These are phyloP conservation scores for Leptographium lundbergii DNA, from an alignment of 2,329 filamentous ascomycete species.

Conservation along the genomic window DNA sequence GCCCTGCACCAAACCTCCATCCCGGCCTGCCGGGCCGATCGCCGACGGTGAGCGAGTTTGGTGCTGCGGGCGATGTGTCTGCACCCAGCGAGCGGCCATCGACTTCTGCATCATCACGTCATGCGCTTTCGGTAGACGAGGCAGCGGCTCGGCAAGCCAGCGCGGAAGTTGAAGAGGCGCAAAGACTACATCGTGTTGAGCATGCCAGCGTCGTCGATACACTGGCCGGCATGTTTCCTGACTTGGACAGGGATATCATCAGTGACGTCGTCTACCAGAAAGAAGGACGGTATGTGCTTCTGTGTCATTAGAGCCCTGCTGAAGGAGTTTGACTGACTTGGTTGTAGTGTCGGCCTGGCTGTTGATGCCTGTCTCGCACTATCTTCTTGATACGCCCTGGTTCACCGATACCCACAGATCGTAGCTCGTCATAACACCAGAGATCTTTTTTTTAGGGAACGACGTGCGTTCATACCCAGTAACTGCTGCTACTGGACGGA, in stretches of 20 bases:
- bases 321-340: conserved; percentile 6
- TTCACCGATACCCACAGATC: too few species aligned
- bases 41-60: neutral
- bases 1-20: conserved; percentile 19
- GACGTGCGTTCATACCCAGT: too few species aligned
- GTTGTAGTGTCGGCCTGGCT: conserved; percentile 61
- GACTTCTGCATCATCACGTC: conserved; percentile 17
- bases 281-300: conserved; percentile 69
- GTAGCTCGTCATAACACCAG: too few species aligned
- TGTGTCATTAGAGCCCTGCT: neutral
- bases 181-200: conserved; percentile 69
- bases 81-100: conserved; percentile 16
- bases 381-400: conserved; percentile 17
- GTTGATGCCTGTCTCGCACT: conserved; percentile 76
- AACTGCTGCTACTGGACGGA: too few species aligned
- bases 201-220: conserved; percentile 90
- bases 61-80: neutral
- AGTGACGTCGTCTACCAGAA: conserved; percentile 95
- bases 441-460: too few species aligned
- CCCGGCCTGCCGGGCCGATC: neutral
- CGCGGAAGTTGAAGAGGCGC: conserved; percentile 77
- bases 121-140: conserved; percentile 61
- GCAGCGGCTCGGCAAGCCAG: conserved; percentile 83
- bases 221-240: conserved; percentile 90
- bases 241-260: conserved; percentile 86